Percentiles rank a stretch among this genome's conserved stretches.
Evolutionary conservation across 2,329 filamentous ascomycete species (phyloP).

Genomic region (Botrytis deweyae): DNA sequence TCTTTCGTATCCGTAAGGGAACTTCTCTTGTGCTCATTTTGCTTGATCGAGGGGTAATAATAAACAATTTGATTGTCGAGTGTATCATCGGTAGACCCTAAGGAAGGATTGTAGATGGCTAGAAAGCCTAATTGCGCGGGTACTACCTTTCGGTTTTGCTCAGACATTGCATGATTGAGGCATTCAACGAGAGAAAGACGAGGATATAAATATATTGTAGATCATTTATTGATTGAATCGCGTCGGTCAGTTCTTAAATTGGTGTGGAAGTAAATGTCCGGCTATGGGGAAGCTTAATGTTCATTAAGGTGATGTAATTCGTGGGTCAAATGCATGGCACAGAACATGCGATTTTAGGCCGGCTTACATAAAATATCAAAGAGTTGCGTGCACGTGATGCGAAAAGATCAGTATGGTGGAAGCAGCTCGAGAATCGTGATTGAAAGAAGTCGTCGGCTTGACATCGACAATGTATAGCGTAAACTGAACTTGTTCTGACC

Average conservation of each 20-base stretch:
- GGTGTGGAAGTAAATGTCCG: neutral
- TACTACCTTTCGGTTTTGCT: constrained; percentile 30
- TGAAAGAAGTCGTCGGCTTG: neutral
- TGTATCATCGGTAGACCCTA: constrained; percentile 60
- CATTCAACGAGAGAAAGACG: neutral
- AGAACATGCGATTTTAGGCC: neutral
- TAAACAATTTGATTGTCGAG: constrained; percentile 86
- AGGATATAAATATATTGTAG: constrained; percentile 8
- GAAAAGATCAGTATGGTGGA: neutral
- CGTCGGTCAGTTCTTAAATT: neutral
- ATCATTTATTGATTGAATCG: neutral
- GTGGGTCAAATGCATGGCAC: neutral
- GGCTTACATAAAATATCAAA: neutral
- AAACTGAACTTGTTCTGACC: neutral
- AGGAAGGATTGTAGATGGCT: constrained; percentile 89
- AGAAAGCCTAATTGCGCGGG: constrained; percentile 89
- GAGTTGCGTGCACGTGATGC: neutral
- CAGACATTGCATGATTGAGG: constrained; percentile 35
- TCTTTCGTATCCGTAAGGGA: constrained; percentile 24
- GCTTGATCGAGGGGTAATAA: constrained; percentile 53
- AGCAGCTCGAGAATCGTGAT: neutral
- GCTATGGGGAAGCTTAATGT: neutral
- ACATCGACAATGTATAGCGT: neutral
- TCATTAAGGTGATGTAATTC: constrained; percentile 8
- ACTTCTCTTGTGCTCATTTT: constrained; percentile 16